Percentiles rank a stretch among this genome's conserved stretches.
Conservation (phyloP, 768 basidiomycete species). For the Termitomyces eurrhizus region DNA sequence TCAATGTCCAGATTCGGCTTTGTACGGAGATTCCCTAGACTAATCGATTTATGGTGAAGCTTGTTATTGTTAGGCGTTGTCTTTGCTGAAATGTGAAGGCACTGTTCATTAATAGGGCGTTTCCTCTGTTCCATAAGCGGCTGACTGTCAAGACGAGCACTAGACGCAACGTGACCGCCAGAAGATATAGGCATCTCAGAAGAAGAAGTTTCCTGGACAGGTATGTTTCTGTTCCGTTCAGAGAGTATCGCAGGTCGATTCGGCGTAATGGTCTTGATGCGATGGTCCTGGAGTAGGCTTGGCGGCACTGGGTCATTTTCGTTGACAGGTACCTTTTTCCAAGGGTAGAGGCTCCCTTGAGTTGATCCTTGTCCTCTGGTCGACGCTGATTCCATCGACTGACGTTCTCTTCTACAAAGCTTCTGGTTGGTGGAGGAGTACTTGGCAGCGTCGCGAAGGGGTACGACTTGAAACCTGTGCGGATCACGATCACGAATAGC, state of each 20-base stretch:
- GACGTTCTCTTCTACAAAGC: not conserved
- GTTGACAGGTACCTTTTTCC: constrained; percentile 6
- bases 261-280: not conserved
- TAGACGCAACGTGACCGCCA: not conserved
- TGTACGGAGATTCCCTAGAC: constrained; percentile 11
- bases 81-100: not conserved
- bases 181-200: not conserved
- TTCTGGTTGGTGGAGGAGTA: constrained; percentile 5
- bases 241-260: constrained; percentile 3
- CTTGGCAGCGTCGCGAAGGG: constrained; percentile 29
- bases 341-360: not conserved
- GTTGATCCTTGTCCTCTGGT: not conserved
- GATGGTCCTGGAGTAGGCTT: not conserved
- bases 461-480: constrained; percentile 41
- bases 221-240: constrained; percentile 10
- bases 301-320: constrained; percentile 6
- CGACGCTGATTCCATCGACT: not conserved
- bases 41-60: constrained; percentile 14
- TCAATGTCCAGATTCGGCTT: constrained; percentile 8
- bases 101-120: constrained; percentile 3
- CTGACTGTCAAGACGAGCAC: not conserved
- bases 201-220: not conserved
- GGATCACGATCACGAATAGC: constrained; percentile 40
- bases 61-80: not conserved
- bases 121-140: not conserved